These are phyloP conservation scores for Aegilops speltoides DNA, from an alignment of 176 grass and related monocot species.

Conservation along the genomic window DNA sequence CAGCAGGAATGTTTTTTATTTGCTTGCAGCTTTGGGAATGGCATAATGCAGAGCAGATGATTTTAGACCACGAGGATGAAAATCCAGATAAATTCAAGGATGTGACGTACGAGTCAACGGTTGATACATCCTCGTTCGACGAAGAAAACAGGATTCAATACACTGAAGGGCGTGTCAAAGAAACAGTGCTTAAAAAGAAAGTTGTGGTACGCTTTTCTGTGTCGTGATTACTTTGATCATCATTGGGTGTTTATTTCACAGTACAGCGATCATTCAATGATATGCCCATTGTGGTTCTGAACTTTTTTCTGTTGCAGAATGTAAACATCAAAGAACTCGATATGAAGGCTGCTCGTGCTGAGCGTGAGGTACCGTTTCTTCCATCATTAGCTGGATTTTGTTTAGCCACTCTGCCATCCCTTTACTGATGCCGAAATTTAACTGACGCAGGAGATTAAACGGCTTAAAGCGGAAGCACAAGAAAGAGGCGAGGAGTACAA, in stretches of 20 bases:
- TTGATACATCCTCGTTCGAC: constrained; percentile 45
- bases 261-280: neutral
- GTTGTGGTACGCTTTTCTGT: constrained; percentile 55
- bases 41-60: constrained; percentile 98
- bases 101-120: constrained; percentile 69
- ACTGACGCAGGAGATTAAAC: constrained; percentile 55
- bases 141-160: constrained; percentile 83
- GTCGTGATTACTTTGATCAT: neutral
- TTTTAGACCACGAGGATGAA: constrained; percentile 91
- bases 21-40: constrained; percentile 76
- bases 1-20: neutral
- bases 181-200: constrained; percentile 69
- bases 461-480: constrained; percentile 62
- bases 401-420: neutral
- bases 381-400: neutral
- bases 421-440: constrained; percentile 21
- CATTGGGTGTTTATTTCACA: constrained; percentile 6
- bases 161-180: constrained; percentile 68
- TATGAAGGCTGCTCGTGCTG: constrained; percentile 71
- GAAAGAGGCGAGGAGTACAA: constrained; percentile 76
- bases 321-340: constrained; percentile 78
- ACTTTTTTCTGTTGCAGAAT: constrained; percentile 42
- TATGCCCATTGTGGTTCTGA: constrained; percentile 21
- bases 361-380: constrained; percentile 65
- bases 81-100: constrained; percentile 88